Evolutionary conservation across 2,329 filamentous ascomycete species (phyloP), one percentile per base, ranked within the genome.

Genomic region (Ophiostoma fasciatum): DNA sequence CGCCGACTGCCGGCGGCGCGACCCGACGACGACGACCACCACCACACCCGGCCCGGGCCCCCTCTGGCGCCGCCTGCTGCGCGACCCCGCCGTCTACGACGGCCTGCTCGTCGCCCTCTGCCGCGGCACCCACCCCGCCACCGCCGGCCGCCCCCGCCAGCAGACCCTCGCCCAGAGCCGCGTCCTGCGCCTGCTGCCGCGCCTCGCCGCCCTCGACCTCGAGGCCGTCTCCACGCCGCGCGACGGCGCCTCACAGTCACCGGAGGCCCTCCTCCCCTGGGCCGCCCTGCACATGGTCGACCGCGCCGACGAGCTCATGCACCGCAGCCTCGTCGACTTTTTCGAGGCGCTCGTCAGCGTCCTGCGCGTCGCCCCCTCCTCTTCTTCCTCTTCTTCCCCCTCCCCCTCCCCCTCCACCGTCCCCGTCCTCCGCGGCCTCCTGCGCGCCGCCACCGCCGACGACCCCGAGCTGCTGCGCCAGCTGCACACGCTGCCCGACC

Each of bases 201-300:
- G 63, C 2, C 58, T 73, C 2, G 59, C 64, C 0, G 53, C 57
- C 3, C 50, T 71, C 19, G 57, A 72, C 47, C 52, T 70, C 18
- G 45, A 43, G 17, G 42, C 71, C 11, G 53, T 52, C 10, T 28
- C 33, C 10, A 17, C 32, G 22, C 22, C n/a, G 5, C 35, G 14
- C 2, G n/a, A 11, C 1, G 7, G n/a, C 5, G 19, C 15, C 22
- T n/a, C n/a, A n/a, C n/a, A n/a, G n/a, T n/a, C n/a, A n/a, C 12
- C 21, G 10, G 23, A 23, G 46, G 53, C 64, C 0, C 43, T 73
- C 5, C 52, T 74, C 5, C 62, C 64, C 30, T 72, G 67, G 47
- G 66, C 62, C 4, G 61, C 62, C 7, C 49, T 71, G 20, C 53
- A 47, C 36, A 71, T 73, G 68, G 57, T 71, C 19, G 63, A 66